Base-by-base conservation (phyloP, 352 stramenopile genomes). In the Aphanomyces euteiches region DNA sequence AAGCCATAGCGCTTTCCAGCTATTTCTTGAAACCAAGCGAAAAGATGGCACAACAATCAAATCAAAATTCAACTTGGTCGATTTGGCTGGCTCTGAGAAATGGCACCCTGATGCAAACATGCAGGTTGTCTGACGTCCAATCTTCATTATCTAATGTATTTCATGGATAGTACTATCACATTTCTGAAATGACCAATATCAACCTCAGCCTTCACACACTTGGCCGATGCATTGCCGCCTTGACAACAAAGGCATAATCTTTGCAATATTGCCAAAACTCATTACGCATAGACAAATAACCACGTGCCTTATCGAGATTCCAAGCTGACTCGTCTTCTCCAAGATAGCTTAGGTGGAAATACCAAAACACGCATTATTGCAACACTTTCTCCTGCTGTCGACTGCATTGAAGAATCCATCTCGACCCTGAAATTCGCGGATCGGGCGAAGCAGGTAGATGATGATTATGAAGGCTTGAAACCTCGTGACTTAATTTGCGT, bases 21-120 rank as follows among this genome's bases (percentile, higher is more conserved):
- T 98, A 0, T 60, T 92, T 13, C 79, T 97, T 13, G 90, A 96
- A 68, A 80, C 90, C 64, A 78, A 81, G 40, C 83, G 77, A 19
- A 82, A 79, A 47, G 86, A 92, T 69, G 85, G 80, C 38, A 84
- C 78, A 3, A 63, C 90, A 21, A 75, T 97, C 58, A 92, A 92
- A 59, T 94, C 90, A 59, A 98, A 98, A 73, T 96, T 98, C 72
- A 98, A 98, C 77, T 77, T 98, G 5, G 92, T 98, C n/a, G 92
- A 98, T 74, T 78, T 98, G 13, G 92, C 91, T 7, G 92, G 92
- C 8, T 97, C 90, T 6, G 93, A 98, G 70, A 98, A 98, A 69
- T 98, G 93, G 92, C 92, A 96, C 70, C 79, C 86, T 57, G 79
- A 77, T 28, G 69, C 83, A 13, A 78, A 95, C 37, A 97, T 97